A percentile compares a stretch with the other conserved stretches of the same genome.
Conservation (phyloP, 345 rosid genomes). For the Rhizophora mangle region DNA sequence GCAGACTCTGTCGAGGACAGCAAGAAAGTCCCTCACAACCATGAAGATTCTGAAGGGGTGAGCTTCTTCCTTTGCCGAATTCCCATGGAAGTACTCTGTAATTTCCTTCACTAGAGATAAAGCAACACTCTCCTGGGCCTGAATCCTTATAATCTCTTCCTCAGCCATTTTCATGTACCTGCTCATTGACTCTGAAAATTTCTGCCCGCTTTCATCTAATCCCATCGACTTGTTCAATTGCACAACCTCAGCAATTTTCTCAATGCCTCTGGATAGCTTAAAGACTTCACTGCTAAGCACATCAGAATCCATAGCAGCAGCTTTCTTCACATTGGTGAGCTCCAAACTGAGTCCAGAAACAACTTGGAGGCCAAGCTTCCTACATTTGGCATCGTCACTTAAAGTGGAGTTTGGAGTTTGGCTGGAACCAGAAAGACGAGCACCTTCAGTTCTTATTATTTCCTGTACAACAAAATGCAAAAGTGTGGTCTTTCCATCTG, state of each 20-base stretch:
- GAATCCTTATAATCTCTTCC: slow-evolving; percentile 82
- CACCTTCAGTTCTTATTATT: slow-evolving; percentile 92
- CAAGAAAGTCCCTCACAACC: slow-evolving; percentile 93
- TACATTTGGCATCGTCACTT: slow-evolving; percentile 68
- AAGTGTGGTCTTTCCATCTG: slow-evolving; percentile 94
- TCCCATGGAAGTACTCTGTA: slow-evolving; percentile 97
- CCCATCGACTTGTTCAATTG: slow-evolving; percentile 35
- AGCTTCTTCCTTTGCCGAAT: slow-evolving; percentile 97
- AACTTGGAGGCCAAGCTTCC: slow-evolving; percentile 89
- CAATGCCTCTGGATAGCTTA: slow-evolving; percentile 72
- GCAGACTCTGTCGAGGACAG: slow-evolving; percentile 84
- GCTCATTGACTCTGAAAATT: slow-evolving; percentile 69
- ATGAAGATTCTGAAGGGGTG: slow-evolving; percentile 95
- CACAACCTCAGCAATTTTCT: slow-evolving; percentile 52
- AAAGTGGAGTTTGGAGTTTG: slow-evolving; percentile 32
- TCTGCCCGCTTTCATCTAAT: slow-evolving; percentile 41
- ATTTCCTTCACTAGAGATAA: slow-evolving; percentile 86
- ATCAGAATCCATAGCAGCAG: slow-evolving; percentile 98
- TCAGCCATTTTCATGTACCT: slow-evolving; percentile 61
- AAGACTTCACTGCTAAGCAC: slow-evolving; percentile 73
- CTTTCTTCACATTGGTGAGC: slow-evolving; percentile 79
- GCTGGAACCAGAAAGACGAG: slow-evolving; percentile 59
- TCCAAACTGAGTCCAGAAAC: slow-evolving; percentile 85
- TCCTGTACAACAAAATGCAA: slow-evolving; percentile 97
- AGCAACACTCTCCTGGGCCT: slow-evolving; percentile 88